These are phyloP conservation scores for Scutellaria galericulata DNA, from an alignment of 257 asterid species.

Conservation along the genomic window DNA sequence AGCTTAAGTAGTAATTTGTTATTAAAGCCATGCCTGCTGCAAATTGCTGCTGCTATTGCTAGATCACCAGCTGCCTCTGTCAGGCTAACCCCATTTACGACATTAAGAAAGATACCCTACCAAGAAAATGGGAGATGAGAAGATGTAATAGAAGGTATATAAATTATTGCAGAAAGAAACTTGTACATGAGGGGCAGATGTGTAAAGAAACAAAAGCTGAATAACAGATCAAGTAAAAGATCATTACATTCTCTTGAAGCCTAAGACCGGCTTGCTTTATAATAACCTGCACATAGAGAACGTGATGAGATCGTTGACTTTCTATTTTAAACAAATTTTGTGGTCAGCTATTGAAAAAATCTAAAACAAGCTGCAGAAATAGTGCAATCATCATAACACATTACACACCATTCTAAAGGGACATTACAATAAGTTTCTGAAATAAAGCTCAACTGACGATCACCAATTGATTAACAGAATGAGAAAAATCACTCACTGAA, in stretches of 20 bases:
- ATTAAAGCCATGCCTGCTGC: too few relatives aligned
- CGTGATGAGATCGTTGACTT: conserved; percentile 30
- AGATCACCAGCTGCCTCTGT: conserved; percentile 95
- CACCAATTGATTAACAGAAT: conserved; percentile 29
- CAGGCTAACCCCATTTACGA: conserved; percentile 68
- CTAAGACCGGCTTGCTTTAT: conserved; percentile 92
- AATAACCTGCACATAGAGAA: conserved; percentile 66
- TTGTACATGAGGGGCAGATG: conserved; percentile 23
- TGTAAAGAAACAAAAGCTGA: conserved; percentile 31
- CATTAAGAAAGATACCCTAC: conserved; percentile 81
- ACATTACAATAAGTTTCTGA: conserved; percentile 11
- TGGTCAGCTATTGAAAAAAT: not conserved
- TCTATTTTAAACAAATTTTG: not conserved
- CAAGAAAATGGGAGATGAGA: conserved; percentile 33
- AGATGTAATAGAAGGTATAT: conserved; percentile 9
- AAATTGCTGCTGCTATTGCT: conserved; percentile 76
- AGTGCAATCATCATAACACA: not conserved
- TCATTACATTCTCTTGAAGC: conserved; percentile 86
- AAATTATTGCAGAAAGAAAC: conserved; percentile 14
- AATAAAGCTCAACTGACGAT: conserved; percentile 28
- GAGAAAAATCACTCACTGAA: conserved; percentile 67
- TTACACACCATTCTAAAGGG: conserved; percentile 16
- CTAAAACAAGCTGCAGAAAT: conserved; percentile 5
- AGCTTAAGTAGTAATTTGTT: too few relatives aligned
- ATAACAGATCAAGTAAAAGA: conserved; percentile 12